Evolutionary conservation across 148 eudicot genomes (phyloP).

Genomic region (Arbutus unedo): DNA sequence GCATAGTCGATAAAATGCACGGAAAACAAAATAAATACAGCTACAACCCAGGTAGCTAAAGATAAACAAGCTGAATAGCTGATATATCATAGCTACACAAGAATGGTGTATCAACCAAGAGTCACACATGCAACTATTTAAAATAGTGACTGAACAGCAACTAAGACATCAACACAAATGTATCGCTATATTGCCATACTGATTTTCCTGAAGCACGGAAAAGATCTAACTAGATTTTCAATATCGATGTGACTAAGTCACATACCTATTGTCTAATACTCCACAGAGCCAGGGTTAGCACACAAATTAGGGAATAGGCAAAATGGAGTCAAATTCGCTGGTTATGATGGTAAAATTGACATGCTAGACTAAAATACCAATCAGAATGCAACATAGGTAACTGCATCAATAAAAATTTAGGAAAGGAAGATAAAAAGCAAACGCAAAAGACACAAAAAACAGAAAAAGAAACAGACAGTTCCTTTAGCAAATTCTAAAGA

Average conservation of each 20-base stretch:
- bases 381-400: neutral
- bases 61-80: neutral
- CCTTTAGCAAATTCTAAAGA: neutral
- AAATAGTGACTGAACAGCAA: neutral
- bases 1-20: neutral
- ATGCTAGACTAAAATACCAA: neutral
- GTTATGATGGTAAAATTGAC: neutral
- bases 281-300: neutral
- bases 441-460: neutral
- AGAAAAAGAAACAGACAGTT: neutral
- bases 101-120: neutral
- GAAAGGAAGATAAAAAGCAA: neutral
- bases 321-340: neutral
- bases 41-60: neutral
- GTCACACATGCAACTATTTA: neutral
- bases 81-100: neutral
- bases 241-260: neutral
- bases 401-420: neutral
- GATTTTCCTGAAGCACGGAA: neutral
- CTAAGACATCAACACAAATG: neutral
- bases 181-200: neutral
- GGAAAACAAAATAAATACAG: neutral
- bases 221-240: neutral
- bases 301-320: neutral
- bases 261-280: neutral